Percentiles rank a stretch among this genome's conserved stretches.
phyloP scores from a whole-genome alignment of 2,329 filamentous ascomycete species.

The Dothidotthia symphoricarpi region DNA sequence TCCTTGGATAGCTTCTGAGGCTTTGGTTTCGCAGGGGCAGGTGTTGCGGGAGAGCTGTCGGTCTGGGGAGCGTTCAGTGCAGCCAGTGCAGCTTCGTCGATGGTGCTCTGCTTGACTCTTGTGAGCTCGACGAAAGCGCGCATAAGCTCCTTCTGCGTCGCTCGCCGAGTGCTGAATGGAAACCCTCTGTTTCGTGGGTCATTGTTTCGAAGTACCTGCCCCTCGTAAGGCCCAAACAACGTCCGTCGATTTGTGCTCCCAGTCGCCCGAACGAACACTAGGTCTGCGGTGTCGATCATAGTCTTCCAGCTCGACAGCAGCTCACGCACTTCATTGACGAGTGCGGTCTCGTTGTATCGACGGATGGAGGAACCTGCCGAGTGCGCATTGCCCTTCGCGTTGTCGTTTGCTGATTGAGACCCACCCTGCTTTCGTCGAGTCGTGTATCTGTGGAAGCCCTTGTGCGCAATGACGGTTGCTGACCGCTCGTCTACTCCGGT shows the following conservation, averaged over 20 bases:
- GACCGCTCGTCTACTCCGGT: constrained; percentile 75
- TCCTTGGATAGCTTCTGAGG: constrained; percentile 70
- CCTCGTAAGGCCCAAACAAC: constrained; percentile 87
- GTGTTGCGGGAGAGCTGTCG: constrained; percentile 41
- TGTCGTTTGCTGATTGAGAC: constrained; percentile 89
- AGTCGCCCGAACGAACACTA: constrained; percentile 86
- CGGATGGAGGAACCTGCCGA: constrained; percentile 88
- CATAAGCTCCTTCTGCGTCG: constrained; percentile 93
- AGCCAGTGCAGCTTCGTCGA: constrained; percentile 64
- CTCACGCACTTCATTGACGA: constrained; percentile 82
- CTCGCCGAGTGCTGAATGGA: constrained; percentile 86
- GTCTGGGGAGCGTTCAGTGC: constrained; percentile 48
- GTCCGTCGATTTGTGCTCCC: constrained; percentile 83
- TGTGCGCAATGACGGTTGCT: constrained; percentile 86
- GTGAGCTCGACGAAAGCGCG: constrained; percentile 92
- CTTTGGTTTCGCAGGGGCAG: constrained; percentile 45
- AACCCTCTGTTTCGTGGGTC: constrained; percentile 82
- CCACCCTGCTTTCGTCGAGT: constrained; percentile 95
- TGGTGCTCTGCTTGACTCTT: constrained; percentile 76
- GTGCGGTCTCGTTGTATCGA: constrained; percentile 88
- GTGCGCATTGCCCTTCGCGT: constrained; percentile 88
- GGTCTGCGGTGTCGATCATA: constrained; percentile 77
- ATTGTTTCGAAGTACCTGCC: constrained; percentile 74
- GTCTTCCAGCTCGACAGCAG: constrained; percentile 81
- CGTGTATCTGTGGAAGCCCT: constrained; percentile 97